phyloP scores from a whole-genome alignment of 2,329 filamentous ascomycete species.

The Xylariales sp. region DNA sequence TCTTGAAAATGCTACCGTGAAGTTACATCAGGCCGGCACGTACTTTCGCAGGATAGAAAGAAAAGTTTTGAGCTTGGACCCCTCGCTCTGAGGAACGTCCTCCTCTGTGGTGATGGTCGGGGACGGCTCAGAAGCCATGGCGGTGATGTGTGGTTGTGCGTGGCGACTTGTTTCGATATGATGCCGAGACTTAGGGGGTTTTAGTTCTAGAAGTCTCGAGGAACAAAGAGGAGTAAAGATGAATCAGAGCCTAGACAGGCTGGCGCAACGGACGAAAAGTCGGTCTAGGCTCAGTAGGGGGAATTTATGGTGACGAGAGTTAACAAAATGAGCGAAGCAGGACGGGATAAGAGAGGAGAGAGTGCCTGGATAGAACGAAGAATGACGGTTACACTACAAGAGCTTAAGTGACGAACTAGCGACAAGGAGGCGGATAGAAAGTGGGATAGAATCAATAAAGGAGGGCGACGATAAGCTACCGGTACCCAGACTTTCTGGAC shows the following conservation, averaged over 20 bases:
- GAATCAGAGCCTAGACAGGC: background rate
- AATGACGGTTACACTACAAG: constrained; percentile 29
- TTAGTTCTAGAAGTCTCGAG: background rate
- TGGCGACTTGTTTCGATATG: constrained; percentile 10
- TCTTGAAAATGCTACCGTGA: background rate
- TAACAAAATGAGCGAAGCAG: background rate
- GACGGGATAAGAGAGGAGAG: background rate
- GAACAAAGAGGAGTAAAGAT: background rate
- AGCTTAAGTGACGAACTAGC: background rate
- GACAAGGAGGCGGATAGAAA: background rate
- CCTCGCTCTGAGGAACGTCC: constrained; percentile 71
- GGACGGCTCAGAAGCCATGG: constrained; percentile 46
- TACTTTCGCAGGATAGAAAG: constrained; percentile 89
- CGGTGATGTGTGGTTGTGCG: constrained; percentile 8
- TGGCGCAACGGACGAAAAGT: background rate
- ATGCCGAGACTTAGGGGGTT: constrained; percentile 5
- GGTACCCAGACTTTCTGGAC: no score
- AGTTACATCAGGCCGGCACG: constrained; percentile 51
- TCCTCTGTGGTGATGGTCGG: constrained; percentile 44
- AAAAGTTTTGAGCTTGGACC: constrained; percentile 90
- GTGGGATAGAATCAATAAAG: constrained; percentile 26
- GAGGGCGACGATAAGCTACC: constrained; percentile 25
- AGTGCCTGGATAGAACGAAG: constrained; percentile 7
- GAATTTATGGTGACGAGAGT: background rate
- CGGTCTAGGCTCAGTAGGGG: background rate